These are phyloP conservation scores for Plectosphaerella sp. DNA, from an alignment of 2,329 filamentous ascomycete genomes.

Conservation along the genomic window DNA sequence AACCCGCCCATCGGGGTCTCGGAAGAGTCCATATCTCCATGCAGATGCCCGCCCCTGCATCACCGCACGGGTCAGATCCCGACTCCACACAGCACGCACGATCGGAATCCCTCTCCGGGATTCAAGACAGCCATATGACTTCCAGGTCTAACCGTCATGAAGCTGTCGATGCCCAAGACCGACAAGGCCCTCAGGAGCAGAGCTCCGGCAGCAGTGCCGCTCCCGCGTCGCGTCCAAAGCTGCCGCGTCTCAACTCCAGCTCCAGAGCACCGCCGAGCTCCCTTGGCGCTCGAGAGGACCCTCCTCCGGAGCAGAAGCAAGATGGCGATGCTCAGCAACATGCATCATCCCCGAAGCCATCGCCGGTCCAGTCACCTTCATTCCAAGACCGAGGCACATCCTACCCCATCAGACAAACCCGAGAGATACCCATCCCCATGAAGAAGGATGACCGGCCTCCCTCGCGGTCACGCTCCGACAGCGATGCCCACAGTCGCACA, in stretches of 20 bases:
- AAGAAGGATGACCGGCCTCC: slow-evolving; percentile 1
- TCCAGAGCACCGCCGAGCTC: slow-evolving; percentile 9
- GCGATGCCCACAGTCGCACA: not conserved
- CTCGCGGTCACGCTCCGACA: not conserved
- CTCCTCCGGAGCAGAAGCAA: slow-evolving; percentile 4
- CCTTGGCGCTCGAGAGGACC: not conserved
- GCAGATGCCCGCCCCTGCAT: not conserved
- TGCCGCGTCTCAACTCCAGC: slow-evolving; percentile 12
- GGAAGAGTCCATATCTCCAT: not conserved
- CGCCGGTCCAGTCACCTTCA: not conserved
- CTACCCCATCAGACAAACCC: slow-evolving; percentile 7
- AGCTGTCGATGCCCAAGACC: slow-evolving; percentile 10
- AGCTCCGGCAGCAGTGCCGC: not conserved
- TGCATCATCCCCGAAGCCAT: not conserved
- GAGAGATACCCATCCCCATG: slow-evolving; percentile 12
- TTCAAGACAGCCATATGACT: not conserved
- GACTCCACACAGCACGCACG: not conserved
- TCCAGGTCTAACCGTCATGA: slow-evolving; percentile 10
- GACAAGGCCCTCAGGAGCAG: not conserved
- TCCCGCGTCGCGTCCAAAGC: not conserved
- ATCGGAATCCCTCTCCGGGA: not conserved
- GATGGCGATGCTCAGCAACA: not conserved
- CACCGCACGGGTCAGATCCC: not conserved
- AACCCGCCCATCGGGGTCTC: not conserved
- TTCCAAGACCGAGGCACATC: slow-evolving; percentile 1